These are phyloP conservation scores for Fusarium protoensiforme DNA, from an alignment of 2,329 filamentous ascomycete genomes.

Conservation along the genomic window DNA sequence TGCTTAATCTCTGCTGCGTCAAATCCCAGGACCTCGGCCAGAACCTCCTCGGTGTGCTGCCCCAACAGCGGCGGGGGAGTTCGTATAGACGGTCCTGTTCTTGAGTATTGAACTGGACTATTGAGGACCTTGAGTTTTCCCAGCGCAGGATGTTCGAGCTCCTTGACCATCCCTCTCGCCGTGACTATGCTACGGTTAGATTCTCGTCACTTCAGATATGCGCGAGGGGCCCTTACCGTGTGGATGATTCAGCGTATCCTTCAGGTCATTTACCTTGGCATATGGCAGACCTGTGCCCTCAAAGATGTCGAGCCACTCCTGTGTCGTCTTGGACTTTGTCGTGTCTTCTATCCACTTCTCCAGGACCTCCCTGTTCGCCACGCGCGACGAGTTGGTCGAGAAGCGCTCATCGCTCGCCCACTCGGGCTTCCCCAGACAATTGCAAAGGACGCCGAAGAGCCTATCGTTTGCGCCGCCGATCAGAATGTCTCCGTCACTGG, in stretches of 20 bases:
- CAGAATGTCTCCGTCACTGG: slow-evolving; percentile 73
- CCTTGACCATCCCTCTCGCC: slow-evolving; percentile 87
- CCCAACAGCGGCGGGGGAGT: slow-evolving; percentile 85
- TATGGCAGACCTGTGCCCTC: slow-evolving; percentile 90
- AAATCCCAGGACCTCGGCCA: slow-evolving; percentile 48
- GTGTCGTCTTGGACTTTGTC: slow-evolving; percentile 79
- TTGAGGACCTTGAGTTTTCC: slow-evolving; percentile 90
- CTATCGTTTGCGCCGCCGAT: slow-evolving; percentile 77
- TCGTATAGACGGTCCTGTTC: slow-evolving; percentile 78
- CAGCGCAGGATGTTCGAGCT: slow-evolving; percentile 83
- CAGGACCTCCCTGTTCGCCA: slow-evolving; percentile 77
- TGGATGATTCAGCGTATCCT: slow-evolving; percentile 81
- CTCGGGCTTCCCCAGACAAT: slow-evolving; percentile 64
- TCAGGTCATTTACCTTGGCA: slow-evolving; percentile 92
- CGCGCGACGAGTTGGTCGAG: slow-evolving; percentile 68
- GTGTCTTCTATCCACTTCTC: slow-evolving; percentile 81
- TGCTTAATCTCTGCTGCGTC: neutral
- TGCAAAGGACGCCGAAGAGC: slow-evolving; percentile 72
- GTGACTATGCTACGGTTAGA: neutral
- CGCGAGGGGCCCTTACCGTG: slow-evolving; percentile 67
- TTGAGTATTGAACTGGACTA: slow-evolving; percentile 92
- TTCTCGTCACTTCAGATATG: too few relatives aligned
- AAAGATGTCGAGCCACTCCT: slow-evolving; percentile 85
- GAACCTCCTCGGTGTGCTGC: slow-evolving; percentile 83
- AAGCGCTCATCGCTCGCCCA: slow-evolving; percentile 70